phyloP scores from a whole-genome alignment of 2,329 filamentous ascomycete genomes.

The Penicillium sp. region DNA sequence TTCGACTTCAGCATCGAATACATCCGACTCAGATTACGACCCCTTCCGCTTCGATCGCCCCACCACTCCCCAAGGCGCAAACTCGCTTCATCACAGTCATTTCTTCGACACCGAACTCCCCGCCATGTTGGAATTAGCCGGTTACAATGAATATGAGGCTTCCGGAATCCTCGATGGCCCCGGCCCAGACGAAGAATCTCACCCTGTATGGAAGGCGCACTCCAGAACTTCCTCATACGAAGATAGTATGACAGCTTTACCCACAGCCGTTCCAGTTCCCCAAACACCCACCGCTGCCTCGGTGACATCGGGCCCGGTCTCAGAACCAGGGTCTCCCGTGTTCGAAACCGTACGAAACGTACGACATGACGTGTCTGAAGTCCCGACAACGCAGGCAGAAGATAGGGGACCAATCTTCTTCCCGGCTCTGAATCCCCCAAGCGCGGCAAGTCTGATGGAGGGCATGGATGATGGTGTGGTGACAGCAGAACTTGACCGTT shows the following conservation, averaged over 20 bases:
- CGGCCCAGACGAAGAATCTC: conserved; percentile 45
- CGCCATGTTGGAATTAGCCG: conserved; percentile 37
- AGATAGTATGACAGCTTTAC: conserved; percentile 18
- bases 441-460: conserved; percentile 31
- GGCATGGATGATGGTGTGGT: conserved; percentile 32
- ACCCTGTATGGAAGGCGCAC: conserved; percentile 25
- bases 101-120: conserved; percentile 42
- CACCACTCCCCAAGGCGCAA: conserved; percentile 18
- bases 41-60: conserved; percentile 38
- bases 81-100: conserved; percentile 9
- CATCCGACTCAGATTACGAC: conserved; percentile 36
- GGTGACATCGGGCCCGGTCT: conserved; percentile 9
- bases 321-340: conserved; percentile 18
- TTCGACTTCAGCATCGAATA: conserved; percentile 31
- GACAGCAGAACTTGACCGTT: conserved; percentile 34
- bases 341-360: conserved; percentile 14
- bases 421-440: conserved; percentile 33
- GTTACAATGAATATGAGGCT: conserved; percentile 43
- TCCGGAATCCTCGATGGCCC: conserved; percentile 49
- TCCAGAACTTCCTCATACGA: conserved; percentile 6
- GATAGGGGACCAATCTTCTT: conserved; percentile 26
- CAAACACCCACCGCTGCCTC: conserved; percentile 10
- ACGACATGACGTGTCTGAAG: conserved; percentile 11
- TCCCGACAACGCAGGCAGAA: conserved; percentile 2
- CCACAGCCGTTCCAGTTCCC: conserved; percentile 20